Evolutionary conservation across 2,329 filamentous ascomycete species (phyloP), one percentile per base, ranked within the genome.

Genomic region (Cladosporium sphaerospermum): DNA sequence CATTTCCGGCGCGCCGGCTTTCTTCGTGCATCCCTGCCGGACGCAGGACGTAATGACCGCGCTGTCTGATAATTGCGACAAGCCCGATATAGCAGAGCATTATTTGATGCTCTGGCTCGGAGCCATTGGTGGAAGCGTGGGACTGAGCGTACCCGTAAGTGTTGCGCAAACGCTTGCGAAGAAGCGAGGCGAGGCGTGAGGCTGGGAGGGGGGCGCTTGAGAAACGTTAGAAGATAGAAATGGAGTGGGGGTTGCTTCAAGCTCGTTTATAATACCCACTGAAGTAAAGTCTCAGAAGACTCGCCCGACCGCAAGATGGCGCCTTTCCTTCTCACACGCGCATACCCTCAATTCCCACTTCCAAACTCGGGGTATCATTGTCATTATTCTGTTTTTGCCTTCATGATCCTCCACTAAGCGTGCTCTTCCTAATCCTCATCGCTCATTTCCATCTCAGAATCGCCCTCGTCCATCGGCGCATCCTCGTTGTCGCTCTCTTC

Each of bases 1-100:
- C 49, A 71, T 88, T 55, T 88, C 84, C 54, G 86, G 86, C 50
- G 71, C 84, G 54, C 89, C 90, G 39, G 81, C 83, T 46, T 96
- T 92, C 71, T 96, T 96, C 71, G 79, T 97, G 62, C 93, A 99
- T 73, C 92, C 93, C 19, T 97, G 93, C 72, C 82, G 88, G 67
- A 88, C 93, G 8, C 87, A 86, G 53, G 86, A 92, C 59, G 87
- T 88, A 49, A 87, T 97, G 79, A 75, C 76, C 61, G 75, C 66
- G 74, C 64, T 69, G 11, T 62, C 63, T 46, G 61, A 43, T 4
- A 51, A 61, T 53, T 4, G n/a, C 11, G 57, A 63, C n/a, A n/a
- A 4, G 8, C 34, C 9, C 10, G 10, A 28, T 1, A 11, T 10
- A 7, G 69, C 75, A 5, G 68, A 84, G 63, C 77, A 84, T 62